Evolutionary conservation across 441 rosid genomes (phyloP).

Genomic region (Pelargonium cotyledonis): DNA sequence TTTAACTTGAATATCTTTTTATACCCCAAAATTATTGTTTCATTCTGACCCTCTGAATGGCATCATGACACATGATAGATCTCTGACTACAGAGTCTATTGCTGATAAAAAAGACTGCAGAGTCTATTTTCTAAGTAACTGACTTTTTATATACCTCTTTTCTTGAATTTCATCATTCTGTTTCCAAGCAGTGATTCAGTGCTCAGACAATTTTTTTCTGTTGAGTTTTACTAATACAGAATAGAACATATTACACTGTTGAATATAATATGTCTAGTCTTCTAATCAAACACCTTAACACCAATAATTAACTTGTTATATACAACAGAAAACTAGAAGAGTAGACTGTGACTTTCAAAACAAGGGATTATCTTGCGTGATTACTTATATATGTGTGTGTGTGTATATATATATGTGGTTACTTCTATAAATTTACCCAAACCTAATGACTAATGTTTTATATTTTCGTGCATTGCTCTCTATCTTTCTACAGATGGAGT

Average conservation of each 20-base stretch:
- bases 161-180: not conserved
- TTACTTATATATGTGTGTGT: not conserved
- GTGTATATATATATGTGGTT: not conserved
- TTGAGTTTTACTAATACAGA: no score
- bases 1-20: not conserved
- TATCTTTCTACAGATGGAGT: slow-evolving; percentile 27
- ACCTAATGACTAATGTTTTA: not conserved
- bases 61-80: not conserved
- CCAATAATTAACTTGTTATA: not conserved
- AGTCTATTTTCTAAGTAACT: not conserved
- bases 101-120: no score
- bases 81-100: not conserved
- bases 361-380: not conserved
- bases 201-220: not conserved
- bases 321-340: not conserved
- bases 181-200: not conserved
- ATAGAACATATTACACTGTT: no score
- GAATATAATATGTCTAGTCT: no score
- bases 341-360: not conserved
- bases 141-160: not conserved
- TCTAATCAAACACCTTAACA: not conserved
- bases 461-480: not conserved
- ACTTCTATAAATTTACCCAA: not conserved
- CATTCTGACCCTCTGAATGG: not conserved
- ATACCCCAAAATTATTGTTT: not conserved